A percentile compares a stretch with the other conserved stretches of the same genome.
Conservation (phyloP, 2,329 filamentous ascomycete genomes). For the Curvularia sp. region DNA sequence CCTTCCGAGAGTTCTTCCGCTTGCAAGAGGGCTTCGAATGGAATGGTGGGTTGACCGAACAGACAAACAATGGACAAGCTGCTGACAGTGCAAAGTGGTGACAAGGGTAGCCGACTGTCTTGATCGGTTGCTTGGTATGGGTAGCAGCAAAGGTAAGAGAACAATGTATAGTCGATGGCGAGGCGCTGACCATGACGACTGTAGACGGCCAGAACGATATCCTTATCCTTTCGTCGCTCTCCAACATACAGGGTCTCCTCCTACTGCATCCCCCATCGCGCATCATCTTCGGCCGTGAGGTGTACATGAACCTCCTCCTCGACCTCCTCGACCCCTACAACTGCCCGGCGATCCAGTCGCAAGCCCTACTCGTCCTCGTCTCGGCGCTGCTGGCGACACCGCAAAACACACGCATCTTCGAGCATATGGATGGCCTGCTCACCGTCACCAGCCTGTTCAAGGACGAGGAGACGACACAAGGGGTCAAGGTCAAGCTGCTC, state of each 20-base stretch:
- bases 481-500: conserved; percentile 94
- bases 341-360: conserved; percentile 88
- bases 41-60: conserved; percentile 67
- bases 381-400: conserved; percentile 87
- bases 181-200: conserved; percentile 4
- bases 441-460: conserved; percentile 95
- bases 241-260: conserved; percentile 86
- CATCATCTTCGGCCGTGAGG: conserved; percentile 83
- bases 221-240: conserved; percentile 85
- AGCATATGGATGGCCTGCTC: conserved; percentile 87
- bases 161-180: background rate
- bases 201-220: conserved; percentile 81
- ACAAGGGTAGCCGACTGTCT: conserved; percentile 84
- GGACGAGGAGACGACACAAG: conserved; percentile 79
- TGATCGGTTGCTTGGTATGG: conserved; percentile 83
- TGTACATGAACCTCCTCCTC: conserved; percentile 95
- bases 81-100: conserved; percentile 63
- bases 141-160: conserved; percentile 57
- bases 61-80: background rate
- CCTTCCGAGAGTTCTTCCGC: conserved; percentile 95
- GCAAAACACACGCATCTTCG: conserved; percentile 88
- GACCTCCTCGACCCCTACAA: conserved; percentile 91
- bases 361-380: conserved; percentile 88
- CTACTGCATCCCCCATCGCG: conserved; percentile 91
- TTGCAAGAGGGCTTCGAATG: conserved; percentile 97